These are phyloP conservation scores for Dryadomyces quercivorus DNA, from an alignment of 2,329 filamentous ascomycete species.

Conservation along the genomic window DNA sequence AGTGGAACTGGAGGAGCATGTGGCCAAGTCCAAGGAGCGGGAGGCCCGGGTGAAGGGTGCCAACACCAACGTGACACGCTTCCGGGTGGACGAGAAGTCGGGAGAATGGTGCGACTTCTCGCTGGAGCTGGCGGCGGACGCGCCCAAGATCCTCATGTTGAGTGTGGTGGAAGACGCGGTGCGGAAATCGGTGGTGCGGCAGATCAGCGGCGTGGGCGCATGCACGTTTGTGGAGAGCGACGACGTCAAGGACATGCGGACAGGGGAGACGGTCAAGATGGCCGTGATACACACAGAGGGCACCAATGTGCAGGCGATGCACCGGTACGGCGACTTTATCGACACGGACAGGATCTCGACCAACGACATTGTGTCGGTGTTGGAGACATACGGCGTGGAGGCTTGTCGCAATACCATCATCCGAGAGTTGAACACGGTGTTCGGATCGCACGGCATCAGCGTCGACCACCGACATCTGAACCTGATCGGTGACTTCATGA, in stretches of 20 bases:
- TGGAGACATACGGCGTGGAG: constrained; percentile 83
- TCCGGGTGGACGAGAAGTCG: constrained; percentile 63
- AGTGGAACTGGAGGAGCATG: constrained; percentile 10
- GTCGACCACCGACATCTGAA: constrained; percentile 90
- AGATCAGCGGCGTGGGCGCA: constrained; percentile 63
- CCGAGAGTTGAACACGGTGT: constrained; percentile 72
- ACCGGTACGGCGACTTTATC: constrained; percentile 73
- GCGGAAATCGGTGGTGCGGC: constrained; percentile 70
- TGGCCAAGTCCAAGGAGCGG: constrained; percentile 31
- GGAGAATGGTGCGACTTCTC: constrained; percentile 71
- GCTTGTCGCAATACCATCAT: constrained; percentile 82
- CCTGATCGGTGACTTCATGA: constrained; percentile 96
- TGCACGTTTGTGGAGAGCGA: constrained; percentile 57
- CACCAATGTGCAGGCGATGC: constrained; percentile 84
- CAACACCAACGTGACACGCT: constrained; percentile 57
- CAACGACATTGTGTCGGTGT: constrained; percentile 82
- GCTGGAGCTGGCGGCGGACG: constrained; percentile 66
- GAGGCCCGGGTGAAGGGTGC: constrained; percentile 52
- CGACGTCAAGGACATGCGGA: constrained; percentile 32
- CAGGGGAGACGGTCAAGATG: constrained; percentile 35
- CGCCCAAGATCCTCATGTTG: constrained; percentile 87
- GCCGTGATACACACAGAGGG: constrained; percentile 65
- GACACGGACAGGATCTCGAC: constrained; percentile 78
- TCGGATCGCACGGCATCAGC: constrained; percentile 78
- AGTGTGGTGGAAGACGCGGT: constrained; percentile 76